These are phyloP conservation scores for Leptosphaerulina australis DNA, from an alignment of 2,329 filamentous ascomycete genomes.

Conservation along the genomic window DNA sequence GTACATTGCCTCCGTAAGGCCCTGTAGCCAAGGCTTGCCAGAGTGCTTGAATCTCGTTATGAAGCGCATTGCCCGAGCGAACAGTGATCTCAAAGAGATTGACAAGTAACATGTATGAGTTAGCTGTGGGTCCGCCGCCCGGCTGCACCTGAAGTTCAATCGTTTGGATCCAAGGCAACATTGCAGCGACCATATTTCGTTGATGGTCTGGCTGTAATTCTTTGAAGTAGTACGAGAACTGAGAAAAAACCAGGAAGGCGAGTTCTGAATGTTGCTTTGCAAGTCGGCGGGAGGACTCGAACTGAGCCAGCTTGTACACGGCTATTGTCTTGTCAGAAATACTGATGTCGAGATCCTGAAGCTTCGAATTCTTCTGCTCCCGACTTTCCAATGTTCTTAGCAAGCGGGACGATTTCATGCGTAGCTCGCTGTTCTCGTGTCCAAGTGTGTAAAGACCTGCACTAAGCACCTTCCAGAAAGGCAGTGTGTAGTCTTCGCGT, in stretches of 20 bases:
- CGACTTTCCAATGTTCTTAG: slow-evolving; percentile 82
- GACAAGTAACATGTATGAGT: slow-evolving; percentile 91
- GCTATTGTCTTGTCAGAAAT: slow-evolving; percentile 98
- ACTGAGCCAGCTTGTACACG: slow-evolving; percentile 96
- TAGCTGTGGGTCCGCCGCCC: slow-evolving; percentile 85
- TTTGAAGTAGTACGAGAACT: slow-evolving; percentile 93
- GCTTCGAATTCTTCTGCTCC: slow-evolving; percentile 82
- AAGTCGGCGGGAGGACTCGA: slow-evolving; percentile 90
- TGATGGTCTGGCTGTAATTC: slow-evolving; percentile 81
- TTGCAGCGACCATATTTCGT: slow-evolving; percentile 90
- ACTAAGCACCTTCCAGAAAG: slow-evolving; percentile 89
- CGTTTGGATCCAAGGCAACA: slow-evolving; percentile 94
- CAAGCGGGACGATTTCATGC: slow-evolving; percentile 84
- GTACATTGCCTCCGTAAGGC: slow-evolving; percentile 90
- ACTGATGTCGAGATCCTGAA: slow-evolving; percentile 97
- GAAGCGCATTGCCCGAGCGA: slow-evolving; percentile 82
- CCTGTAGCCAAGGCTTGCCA: slow-evolving; percentile 97
- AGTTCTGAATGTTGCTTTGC: slow-evolving; percentile 87
- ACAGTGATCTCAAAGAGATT: slow-evolving; percentile 97
- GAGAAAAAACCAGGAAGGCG: slow-evolving; percentile 93
- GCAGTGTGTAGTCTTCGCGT: slow-evolving; percentile 77
- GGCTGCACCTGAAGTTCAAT: slow-evolving; percentile 92
- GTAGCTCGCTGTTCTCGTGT: slow-evolving; percentile 85
- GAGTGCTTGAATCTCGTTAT: slow-evolving; percentile 95
- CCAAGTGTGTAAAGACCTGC: slow-evolving; percentile 91